Conservation (phyloP, 345 rosid genomes). For the Brassica napus region Da-Ae NC_063439.1:4763501-4764000, state of each 20-base stretch:
- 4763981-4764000: slow-evolving; percentile 25
- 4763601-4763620: slow-evolving; percentile 69
- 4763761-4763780: slow-evolving; percentile 3
- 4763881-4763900: slow-evolving; percentile 40
- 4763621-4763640: slow-evolving; percentile 61
- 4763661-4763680: slow-evolving; percentile 41
- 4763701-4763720: slow-evolving; percentile 59
- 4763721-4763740: slow-evolving; percentile 60
- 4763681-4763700: slow-evolving; percentile 62
- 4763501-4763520: slow-evolving; percentile 41
- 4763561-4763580: slow-evolving; percentile 45
- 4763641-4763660: slow-evolving; percentile 57
- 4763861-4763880: slow-evolving; percentile 29
- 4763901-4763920: slow-evolving; percentile 22
- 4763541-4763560: slow-evolving; percentile 37
- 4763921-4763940: slow-evolving; percentile 38
- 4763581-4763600: slow-evolving; percentile 53
- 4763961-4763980: slow-evolving; percentile 44
- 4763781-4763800: slow-evolving; percentile 18
- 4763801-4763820: slow-evolving; percentile 75
- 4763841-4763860: slow-evolving; percentile 27
- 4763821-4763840: slow-evolving; percentile 46
- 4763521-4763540: slow-evolving; percentile 35
- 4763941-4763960: slow-evolving; percentile 26
- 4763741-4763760: neutral